Conservation (phyloP, 768 basidiomycete species). For the Pisolithus sp. region DNA sequence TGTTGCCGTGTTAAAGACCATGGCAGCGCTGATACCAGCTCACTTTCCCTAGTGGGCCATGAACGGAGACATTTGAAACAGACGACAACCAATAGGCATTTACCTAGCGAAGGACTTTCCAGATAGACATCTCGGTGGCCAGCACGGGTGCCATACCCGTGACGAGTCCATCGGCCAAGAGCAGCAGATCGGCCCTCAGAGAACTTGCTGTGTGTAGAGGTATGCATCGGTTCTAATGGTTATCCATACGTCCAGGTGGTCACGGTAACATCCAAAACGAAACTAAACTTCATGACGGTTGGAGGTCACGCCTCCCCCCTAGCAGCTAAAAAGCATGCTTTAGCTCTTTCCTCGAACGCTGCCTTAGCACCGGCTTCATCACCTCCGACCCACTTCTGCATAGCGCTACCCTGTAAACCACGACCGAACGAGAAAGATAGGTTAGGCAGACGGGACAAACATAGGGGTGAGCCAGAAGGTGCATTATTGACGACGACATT, state of each 20-base stretch:
- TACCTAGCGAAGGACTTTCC: too few species aligned
- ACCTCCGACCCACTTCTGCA: constrained; percentile 40
- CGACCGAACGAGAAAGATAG: constrained; percentile 47
- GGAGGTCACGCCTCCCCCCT: constrained; percentile 24
- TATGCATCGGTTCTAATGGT: too few species aligned
- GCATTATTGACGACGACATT: constrained; percentile 34
- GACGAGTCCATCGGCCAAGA: too few species aligned
- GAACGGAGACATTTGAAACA: too few species aligned
- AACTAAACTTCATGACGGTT: background rate
- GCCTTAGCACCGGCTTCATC: constrained; percentile 36
- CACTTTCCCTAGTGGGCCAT: too few species aligned
- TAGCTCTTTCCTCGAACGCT: constrained; percentile 37
- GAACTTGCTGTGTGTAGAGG: too few species aligned
- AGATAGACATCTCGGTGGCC: too few species aligned
- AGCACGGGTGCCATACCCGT: too few species aligned
- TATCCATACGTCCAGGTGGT: background rate
- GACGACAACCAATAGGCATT: too few species aligned
- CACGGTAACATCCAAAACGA: background rate
- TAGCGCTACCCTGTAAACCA: constrained; percentile 44
- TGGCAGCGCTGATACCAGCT: too few species aligned
- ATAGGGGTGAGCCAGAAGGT: constrained; percentile 22
- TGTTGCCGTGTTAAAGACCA: too few species aligned
- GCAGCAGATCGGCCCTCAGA: too few species aligned
- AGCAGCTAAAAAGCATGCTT: constrained; percentile 37
- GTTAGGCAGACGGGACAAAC: constrained; percentile 34